Percentiles rank a stretch among this genome's conserved stretches.
Conservation (phyloP, 345 rosid genomes). For the Passiflora organensis region DNA sequence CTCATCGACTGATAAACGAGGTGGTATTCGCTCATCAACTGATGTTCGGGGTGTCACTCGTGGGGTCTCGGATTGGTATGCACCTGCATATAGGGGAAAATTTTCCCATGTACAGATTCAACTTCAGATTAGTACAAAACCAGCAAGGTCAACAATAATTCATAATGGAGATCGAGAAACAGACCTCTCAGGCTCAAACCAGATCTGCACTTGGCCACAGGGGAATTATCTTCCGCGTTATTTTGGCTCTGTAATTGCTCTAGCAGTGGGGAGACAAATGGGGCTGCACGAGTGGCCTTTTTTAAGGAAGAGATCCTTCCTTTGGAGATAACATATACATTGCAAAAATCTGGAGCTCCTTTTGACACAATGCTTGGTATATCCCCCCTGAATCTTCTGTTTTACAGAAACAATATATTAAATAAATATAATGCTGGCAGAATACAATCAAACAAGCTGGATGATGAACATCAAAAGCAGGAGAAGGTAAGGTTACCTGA, state of each 20-base stretch:
- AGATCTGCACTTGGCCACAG: conserved; percentile 29
- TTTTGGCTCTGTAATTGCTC: conserved; percentile 42
- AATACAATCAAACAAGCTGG: too few relatives aligned
- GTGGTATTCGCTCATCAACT: too few relatives aligned
- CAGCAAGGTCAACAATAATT: background rate
- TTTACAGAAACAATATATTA: background rate
- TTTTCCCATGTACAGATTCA: background rate
- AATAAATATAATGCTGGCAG: background rate
- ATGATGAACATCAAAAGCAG: too few relatives aligned
- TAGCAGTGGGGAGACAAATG: conserved; percentile 56
- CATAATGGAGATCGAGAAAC: conserved; percentile 6
- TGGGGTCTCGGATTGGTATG: background rate
- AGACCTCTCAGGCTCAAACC: conserved; percentile 48
- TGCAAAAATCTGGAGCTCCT: conserved; percentile 81
- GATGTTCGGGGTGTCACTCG: conserved; percentile 32
- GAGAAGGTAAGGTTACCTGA: too few relatives aligned
- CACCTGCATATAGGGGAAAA: conserved; percentile 35
- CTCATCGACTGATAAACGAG: conserved; percentile 50
- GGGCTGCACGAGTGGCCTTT: conserved; percentile 53
- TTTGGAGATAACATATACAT: conserved; percentile 66
- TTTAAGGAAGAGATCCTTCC: conserved; percentile 61
- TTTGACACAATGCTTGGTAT: conserved; percentile 53
- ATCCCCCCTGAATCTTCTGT: conserved; percentile 70
- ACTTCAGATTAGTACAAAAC: too few relatives aligned
- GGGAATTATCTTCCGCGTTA: conserved; percentile 8